Base-by-base conservation (phyloP, 1,139 yeast genomes). In the Taphrina communis region DNA sequence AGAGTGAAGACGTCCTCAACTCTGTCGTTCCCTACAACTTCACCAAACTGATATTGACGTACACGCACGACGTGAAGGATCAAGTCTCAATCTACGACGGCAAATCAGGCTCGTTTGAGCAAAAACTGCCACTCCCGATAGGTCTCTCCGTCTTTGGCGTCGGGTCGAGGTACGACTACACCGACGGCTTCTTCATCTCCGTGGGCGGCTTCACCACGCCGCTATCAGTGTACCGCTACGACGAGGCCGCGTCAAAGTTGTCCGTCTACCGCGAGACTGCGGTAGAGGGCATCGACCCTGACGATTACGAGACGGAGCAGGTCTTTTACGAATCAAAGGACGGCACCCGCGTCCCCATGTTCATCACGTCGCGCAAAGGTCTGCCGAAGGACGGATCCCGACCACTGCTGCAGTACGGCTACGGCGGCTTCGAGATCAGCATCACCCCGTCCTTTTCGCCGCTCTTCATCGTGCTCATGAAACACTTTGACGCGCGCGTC, bases 161-260 rank as follows among this genome's bases (percentile, higher is more conserved):
- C 31, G 51, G 31, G 8, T 52, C 52, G 12, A 36, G 48, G 9
- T 36, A 65, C 58, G 68, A 57, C 50, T 38, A 36, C 50, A 46
- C 44, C 14, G 60, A 53, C 12, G 62, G 62, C 19, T 65, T 65
- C 58, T 65, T 65, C 61, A 51, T 65, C 58, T 52, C 65, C 35
- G 68, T 65, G n/a, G 68, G 65, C 14, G 63, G 65, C 9, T 65
- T 65, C 58, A 57, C 65, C 8, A 58, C 68, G 14, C 68, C 68
- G 42, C 31, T 58, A 36, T 39, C 58, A 6, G 57, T 65, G 12
- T 65, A 57, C 52, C 63, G 60, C 25, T 48, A 57, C 58, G 65
- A 60, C 39, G 39, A 36, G 8, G n/a, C 41, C n/a, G 19, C 60
- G 12, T 12, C 41, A 7, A 48, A 31, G 25, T 55, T 57, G n/a